Base-by-base conservation (phyloP, 2,329 filamentous ascomycete genomes). In the Epichloe amarillans region DNA sequence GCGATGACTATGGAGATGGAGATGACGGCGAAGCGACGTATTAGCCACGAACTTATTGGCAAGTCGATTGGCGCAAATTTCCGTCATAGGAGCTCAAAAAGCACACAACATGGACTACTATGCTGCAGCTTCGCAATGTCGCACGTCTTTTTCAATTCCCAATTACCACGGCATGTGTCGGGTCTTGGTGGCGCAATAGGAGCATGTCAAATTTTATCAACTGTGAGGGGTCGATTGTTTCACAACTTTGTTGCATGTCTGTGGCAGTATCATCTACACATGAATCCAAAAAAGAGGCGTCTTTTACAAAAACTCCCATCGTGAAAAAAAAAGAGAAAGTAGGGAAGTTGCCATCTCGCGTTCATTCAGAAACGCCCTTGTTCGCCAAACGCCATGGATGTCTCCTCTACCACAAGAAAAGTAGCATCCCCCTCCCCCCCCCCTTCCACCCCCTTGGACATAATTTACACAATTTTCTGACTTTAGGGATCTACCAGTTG, bases 1-100 rank as follows among this genome's bases (percentile, higher is more conserved):
- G 72, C 37, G 72, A 74, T 21, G 75, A 76, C 45, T 72, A 72
- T 46, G 74, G 69, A 3, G 73, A 73, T 10, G 73, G 72, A 7
- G 76, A 76, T 23, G 77, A 76, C 36, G 75, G 68, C 40, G 70
- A 71, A 55, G 66, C 65, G 7, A 69, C 67, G 4, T 69, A 66
- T 45, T 69, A 62, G 56, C 37, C 37, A 26, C 44, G 17, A 36
- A 26, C 38, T 36, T 30, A 1, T 11, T 23, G 30, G 17, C 15
- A 6, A 15, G 5, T 5, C 33, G 46, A n/a, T 26, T 41, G 38
- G 39, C 26, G 44, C 37, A 8, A 17, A 30, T 33, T 17, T 40
- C 26, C 2, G 37, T 19, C 8, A 14, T 14, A 17, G 46, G 8
- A n/a, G 26, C 3, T 21, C 15, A 39, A 30, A 30, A 47, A 3